phyloP scores from a whole-genome alignment of 441 rosid genomes.

The Raphanus hybrid region DNA sequence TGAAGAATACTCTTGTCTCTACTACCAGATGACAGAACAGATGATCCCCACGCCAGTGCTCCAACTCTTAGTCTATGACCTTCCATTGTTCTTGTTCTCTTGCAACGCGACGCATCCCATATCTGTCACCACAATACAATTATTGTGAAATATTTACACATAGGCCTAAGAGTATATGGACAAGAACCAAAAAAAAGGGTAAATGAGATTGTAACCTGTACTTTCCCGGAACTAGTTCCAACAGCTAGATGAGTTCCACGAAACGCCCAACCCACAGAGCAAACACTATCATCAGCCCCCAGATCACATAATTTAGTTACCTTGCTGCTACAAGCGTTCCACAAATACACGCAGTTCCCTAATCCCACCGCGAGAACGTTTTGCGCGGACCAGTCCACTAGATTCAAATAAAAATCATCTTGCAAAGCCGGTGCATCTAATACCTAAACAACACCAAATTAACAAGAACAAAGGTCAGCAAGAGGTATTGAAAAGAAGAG shows the following conservation, averaged over 20 bases:
- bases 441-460: constrained; percentile 48
- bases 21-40: constrained; percentile 90
- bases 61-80: constrained; percentile 93
- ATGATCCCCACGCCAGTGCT: constrained; percentile 89
- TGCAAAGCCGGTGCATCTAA: constrained; percentile 97
- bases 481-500: background rate
- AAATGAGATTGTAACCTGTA: constrained; percentile 64
- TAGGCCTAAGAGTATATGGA: too few species aligned
- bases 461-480: constrained; percentile 3
- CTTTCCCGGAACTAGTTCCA: constrained; percentile 88
- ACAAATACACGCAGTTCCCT: constrained; percentile 93
- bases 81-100: constrained; percentile 87
- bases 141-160: too few species aligned
- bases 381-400: constrained; percentile 93
- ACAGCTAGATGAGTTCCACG: constrained; percentile 86
- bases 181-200: background rate
- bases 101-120: constrained; percentile 92
- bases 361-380: constrained; percentile 94
- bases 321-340: constrained; percentile 99
- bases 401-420: constrained; percentile 96
- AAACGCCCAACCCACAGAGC: constrained; percentile 96
- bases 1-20: constrained; percentile 93
- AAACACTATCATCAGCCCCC: constrained; percentile 83
- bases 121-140: constrained; percentile 46
- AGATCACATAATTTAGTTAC: constrained; percentile 94